These are phyloP conservation scores for Pseudonectria buxi DNA, from an alignment of 2,329 filamentous ascomycete genomes.

Conservation along the genomic window DNA sequence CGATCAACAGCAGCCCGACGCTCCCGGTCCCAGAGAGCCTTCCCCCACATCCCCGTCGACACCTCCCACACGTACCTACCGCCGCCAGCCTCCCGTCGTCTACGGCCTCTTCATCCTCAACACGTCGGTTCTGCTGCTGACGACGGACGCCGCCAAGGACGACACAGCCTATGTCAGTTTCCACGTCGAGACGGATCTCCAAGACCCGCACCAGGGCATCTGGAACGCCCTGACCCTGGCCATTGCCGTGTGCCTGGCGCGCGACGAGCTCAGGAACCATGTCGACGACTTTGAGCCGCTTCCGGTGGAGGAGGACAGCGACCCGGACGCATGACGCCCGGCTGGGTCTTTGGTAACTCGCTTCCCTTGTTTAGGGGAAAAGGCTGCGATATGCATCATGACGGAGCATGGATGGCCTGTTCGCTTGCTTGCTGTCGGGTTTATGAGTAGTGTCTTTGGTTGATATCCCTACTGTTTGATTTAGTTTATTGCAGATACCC, in stretches of 20 bases:
- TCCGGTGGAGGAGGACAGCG: conserved; percentile 26
- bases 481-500: neutral
- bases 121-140: conserved; percentile 33
- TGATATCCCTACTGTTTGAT: neutral
- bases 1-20: neutral
- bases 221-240: conserved; percentile 40
- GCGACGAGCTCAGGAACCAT: conserved; percentile 32
- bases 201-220: conserved; percentile 32
- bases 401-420: neutral
- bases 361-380: too few species aligned
- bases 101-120: conserved; percentile 38
- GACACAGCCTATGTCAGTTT: conserved; percentile 33
- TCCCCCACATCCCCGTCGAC: conserved; percentile 4
- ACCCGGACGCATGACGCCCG: conserved; percentile 29
- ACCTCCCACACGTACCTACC: conserved; percentile 13
- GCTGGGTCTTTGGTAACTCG: too few species aligned
- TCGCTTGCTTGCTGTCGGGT: neutral
- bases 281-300: conserved; percentile 29
- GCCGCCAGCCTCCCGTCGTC: conserved; percentile 32
- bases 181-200: conserved; percentile 36
- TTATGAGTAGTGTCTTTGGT: neutral
- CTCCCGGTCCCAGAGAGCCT: neutral
- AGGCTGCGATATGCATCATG: too few species aligned
- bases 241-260: conserved; percentile 32
- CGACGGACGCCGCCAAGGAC: conserved; percentile 32